Evolutionary conservation across 345 rosid genomes (phyloP).

Genomic region (Eucalyptus regnans): DNA sequence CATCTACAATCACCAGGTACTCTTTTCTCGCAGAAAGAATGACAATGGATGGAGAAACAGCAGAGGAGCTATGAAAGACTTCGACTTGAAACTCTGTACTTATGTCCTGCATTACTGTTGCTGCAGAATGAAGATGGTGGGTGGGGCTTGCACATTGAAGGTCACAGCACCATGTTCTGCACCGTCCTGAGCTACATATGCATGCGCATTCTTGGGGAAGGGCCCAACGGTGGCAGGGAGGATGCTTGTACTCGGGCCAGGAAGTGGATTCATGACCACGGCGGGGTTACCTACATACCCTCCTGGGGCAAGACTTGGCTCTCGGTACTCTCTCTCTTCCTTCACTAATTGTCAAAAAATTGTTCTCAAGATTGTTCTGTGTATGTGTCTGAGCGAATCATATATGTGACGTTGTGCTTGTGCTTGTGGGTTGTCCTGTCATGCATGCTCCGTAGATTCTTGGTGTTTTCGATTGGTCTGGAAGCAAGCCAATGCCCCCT

Average conservation of each 20-base stretch:
- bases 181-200: slow-evolving; percentile 9
- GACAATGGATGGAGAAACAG: neutral
- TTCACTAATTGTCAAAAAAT: neutral
- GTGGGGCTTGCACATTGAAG: slow-evolving; percentile 24
- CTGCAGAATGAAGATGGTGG: slow-evolving; percentile 20
- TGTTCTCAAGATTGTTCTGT: neutral
- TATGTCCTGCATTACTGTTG: neutral
- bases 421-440: neutral
- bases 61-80: neutral
- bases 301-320: slow-evolving; percentile 34
- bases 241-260: slow-evolving; percentile 13
- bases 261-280: slow-evolving; percentile 16
- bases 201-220: slow-evolving; percentile 24
- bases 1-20: slow-evolving; percentile 12
- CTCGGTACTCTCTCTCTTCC: neutral
- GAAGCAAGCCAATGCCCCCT: slow-evolving; percentile 10
- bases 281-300: slow-evolving; percentile 9
- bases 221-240: slow-evolving; percentile 11
- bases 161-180: slow-evolving; percentile 19
- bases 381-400: neutral
- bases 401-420: neutral
- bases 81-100: neutral
- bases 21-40: neutral
- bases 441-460: neutral
- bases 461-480: slow-evolving; percentile 9